phyloP scores from a whole-genome alignment of 139 green algal species.

The Pedinophyceae sp. region DNA sequence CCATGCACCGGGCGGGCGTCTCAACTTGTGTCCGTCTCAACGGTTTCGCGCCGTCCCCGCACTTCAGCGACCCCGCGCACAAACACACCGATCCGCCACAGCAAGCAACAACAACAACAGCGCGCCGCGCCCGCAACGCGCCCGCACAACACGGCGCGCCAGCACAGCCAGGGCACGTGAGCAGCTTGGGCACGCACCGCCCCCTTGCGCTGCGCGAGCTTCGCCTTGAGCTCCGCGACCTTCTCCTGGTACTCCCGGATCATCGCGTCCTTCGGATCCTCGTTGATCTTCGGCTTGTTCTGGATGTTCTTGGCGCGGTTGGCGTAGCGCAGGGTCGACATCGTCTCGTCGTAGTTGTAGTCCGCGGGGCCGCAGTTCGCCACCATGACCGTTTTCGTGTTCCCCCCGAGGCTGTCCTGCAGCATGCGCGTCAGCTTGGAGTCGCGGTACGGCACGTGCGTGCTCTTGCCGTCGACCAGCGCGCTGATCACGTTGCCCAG shows the following conservation, averaged over 20 bases:
- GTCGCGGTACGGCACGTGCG: constrained; percentile 43
- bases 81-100: too few relatives aligned
- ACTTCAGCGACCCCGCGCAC: too few relatives aligned
- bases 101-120: too few relatives aligned
- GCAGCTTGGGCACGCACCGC: constrained; percentile 3
- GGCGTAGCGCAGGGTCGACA: constrained; percentile 59
- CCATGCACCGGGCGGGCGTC: too few relatives aligned
- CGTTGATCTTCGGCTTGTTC: constrained; percentile 73
- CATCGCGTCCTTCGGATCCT: constrained; percentile 76
- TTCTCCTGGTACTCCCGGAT: constrained; percentile 33
- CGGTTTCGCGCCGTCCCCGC: too few relatives aligned
- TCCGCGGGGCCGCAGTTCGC: constrained; percentile 63
- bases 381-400: constrained; percentile 71
- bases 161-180: too few relatives aligned
- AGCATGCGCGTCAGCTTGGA: constrained; percentile 19
- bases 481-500: constrained; percentile 68
- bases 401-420: constrained; percentile 61
- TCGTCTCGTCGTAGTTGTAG: constrained; percentile 72
- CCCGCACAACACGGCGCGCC: too few relatives aligned
- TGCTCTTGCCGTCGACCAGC: constrained; percentile 48
- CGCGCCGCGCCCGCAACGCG: too few relatives aligned
- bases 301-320: constrained; percentile 75
- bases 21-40: too few relatives aligned
- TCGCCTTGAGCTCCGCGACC: constrained; percentile 9
- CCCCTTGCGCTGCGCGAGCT: constrained; percentile 3